Conservation (phyloP, 495 filamentous ascomycete species). For the Apodospora peruviana region DNA sequence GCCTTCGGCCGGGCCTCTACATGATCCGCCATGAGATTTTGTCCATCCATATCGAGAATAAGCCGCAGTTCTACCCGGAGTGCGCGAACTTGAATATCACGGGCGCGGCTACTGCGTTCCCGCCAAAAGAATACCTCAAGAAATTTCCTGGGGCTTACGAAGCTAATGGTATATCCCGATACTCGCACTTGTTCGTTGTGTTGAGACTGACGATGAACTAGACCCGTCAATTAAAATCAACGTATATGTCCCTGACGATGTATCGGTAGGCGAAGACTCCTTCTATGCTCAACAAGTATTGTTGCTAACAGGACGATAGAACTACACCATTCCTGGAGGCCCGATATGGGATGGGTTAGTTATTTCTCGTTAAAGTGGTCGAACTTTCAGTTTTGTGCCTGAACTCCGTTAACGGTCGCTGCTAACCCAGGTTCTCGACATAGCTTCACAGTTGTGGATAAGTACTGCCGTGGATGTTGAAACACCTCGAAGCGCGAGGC, state of each 20-base stretch:
- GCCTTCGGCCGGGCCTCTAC: slow-evolving; percentile 44
- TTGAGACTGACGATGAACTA: not conserved
- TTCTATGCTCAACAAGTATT: not conserved
- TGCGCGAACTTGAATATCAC: slow-evolving; percentile 49
- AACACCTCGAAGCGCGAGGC: not conserved
- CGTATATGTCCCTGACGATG: slow-evolving; percentile 36
- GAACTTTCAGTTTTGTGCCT: not conserved
- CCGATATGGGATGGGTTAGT: slow-evolving; percentile 41
- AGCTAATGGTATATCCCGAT: slow-evolving; percentile 28
- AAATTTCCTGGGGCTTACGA: slow-evolving; percentile 47
- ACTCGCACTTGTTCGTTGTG: not conserved
- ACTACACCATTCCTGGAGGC: slow-evolving; percentile 39
- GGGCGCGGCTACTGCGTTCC: slow-evolving; percentile 35
- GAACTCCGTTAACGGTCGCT: not conserved
- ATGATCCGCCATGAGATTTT: slow-evolving; percentile 52
- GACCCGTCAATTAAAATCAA: slow-evolving; percentile 49
- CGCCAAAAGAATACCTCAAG: slow-evolving; percentile 35
- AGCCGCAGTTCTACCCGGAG: slow-evolving; percentile 53
- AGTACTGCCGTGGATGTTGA: slow-evolving; percentile 24
- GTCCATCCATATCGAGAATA: slow-evolving; percentile 46
- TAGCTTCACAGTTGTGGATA: slow-evolving; percentile 20
- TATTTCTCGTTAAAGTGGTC: no score
- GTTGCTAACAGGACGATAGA: slow-evolving; percentile 22
- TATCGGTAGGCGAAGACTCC: slow-evolving; percentile 23
- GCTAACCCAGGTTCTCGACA: slow-evolving; percentile 5